These are phyloP conservation scores for Erythrobasidium yunnanense DNA, from an alignment of 768 basidiomycete species.

Conservation along the genomic window DNA sequence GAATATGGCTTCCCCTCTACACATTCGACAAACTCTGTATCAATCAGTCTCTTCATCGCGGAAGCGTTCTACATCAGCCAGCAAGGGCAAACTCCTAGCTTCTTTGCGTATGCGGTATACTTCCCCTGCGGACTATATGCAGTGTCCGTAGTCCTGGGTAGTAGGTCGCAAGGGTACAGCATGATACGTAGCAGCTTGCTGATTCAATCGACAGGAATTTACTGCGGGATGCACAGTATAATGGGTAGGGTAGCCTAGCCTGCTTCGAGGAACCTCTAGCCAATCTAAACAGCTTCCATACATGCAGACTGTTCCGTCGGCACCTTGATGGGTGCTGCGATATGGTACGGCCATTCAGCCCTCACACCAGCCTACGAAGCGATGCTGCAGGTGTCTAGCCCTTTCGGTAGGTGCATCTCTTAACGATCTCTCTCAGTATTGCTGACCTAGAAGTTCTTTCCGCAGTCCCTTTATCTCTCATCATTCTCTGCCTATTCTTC, in stretches of 20 bases:
- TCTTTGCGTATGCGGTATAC: neutral
- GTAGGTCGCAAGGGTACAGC: neutral
- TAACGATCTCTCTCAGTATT: neutral
- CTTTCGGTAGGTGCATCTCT: neutral
- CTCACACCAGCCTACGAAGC: neutral
- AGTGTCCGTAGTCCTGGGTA: constrained; percentile 42
- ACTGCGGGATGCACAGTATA: constrained; percentile 81
- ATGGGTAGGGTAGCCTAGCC: constrained; percentile 15
- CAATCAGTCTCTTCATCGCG: constrained; percentile 70
- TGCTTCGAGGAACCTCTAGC: no score
- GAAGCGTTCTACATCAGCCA: neutral
- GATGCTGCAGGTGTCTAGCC: neutral
- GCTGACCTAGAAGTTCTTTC: neutral
- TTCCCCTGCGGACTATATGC: constrained; percentile 39
- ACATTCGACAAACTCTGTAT: constrained; percentile 81
- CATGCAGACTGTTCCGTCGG: constrained; percentile 32
- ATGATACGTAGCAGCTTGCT: constrained; percentile 56
- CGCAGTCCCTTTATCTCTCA: constrained; percentile 5
- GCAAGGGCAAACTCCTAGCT: neutral
- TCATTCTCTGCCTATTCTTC: constrained; percentile 47
- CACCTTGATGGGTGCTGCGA: constrained; percentile 29
- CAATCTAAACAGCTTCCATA: neutral
- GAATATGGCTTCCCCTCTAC: constrained; percentile 96
- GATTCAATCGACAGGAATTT: constrained; percentile 51
- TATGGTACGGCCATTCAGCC: constrained; percentile 29